phyloP scores from a whole-genome alignment of 2,329 filamentous ascomycete genomes.

The Colletotrichum lindemuthianum region DNA sequence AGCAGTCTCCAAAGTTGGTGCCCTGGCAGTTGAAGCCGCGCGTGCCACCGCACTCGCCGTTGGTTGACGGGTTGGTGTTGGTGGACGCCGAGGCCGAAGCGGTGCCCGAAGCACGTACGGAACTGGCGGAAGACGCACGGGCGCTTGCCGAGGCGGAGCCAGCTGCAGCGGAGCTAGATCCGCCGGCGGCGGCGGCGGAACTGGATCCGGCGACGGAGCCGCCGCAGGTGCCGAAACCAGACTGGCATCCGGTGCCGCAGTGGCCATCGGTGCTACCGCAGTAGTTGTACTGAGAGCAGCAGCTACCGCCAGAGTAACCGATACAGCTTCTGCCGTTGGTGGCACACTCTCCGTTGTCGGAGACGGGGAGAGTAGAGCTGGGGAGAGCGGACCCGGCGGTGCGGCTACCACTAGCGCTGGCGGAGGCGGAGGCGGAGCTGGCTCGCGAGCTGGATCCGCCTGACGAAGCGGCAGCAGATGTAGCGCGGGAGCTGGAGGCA shows the following conservation, averaged over 20 bases:
- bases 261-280: background rate
- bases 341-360: slow-evolving; percentile 7
- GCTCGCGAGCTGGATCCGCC: background rate
- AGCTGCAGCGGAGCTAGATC: background rate
- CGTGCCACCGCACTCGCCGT: slow-evolving; percentile 24
- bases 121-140: background rate
- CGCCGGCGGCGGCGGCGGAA: background rate
- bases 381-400: background rate
- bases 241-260: slow-evolving; percentile 21
- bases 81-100: slow-evolving; percentile 9
- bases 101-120: background rate
- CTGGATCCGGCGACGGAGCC: background rate
- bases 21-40: slow-evolving; percentile 29
- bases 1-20: slow-evolving; percentile 36
- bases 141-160: background rate
- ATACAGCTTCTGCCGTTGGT: slow-evolving; percentile 9
- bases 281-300: slow-evolving; percentile 26
- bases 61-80: slow-evolving; percentile 27
- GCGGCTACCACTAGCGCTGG: background rate
- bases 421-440: background rate
- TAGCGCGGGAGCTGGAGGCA: background rate
- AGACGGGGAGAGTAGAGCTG: background rate
- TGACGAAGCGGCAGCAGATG: background rate
- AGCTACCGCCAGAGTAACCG: slow-evolving; percentile 15
- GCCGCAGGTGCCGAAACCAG: slow-evolving; percentile 20